These are phyloP conservation scores for Saccharomyces cerevisiae DNA, from an alignment of 805 yeast species.

Conservation along the genomic window DNA sequence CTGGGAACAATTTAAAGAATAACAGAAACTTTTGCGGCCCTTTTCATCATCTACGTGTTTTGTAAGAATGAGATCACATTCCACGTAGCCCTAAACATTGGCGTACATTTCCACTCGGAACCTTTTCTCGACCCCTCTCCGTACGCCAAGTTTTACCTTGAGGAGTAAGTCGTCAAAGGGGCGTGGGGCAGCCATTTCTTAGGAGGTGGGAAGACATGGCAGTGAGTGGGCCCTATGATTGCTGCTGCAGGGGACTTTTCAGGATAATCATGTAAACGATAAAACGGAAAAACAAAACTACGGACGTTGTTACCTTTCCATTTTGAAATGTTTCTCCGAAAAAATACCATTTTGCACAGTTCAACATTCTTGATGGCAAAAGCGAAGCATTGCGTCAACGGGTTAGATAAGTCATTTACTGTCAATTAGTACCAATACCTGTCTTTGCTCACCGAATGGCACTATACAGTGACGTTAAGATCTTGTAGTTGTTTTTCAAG, in stretches of 20 bases:
- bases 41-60: background rate
- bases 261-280: background rate
- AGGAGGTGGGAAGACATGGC: background rate
- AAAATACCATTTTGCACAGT: background rate
- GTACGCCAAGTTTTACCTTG: background rate
- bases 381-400: background rate
- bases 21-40: background rate
- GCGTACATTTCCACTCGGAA: background rate
- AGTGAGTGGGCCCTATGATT: background rate
- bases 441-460: too few species aligned
- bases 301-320: background rate
- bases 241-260: background rate
- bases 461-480: too few species aligned
- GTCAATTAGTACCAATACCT: too few species aligned
- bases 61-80: background rate
- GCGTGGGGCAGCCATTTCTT: background rate
- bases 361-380: background rate
- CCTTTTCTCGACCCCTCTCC: background rate
- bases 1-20: background rate
- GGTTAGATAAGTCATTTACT: too few species aligned
- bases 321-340: background rate
- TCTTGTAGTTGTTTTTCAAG: too few species aligned
- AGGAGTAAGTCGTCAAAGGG: background rate
- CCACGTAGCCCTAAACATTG: background rate
- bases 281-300: background rate